Percentiles rank a stretch among this genome's conserved stretches.
These are phyloP conservation scores for Brettanomyces anomalus DNA, from an alignment of 805 yeast genomes.

Conservation along the genomic window DNA sequence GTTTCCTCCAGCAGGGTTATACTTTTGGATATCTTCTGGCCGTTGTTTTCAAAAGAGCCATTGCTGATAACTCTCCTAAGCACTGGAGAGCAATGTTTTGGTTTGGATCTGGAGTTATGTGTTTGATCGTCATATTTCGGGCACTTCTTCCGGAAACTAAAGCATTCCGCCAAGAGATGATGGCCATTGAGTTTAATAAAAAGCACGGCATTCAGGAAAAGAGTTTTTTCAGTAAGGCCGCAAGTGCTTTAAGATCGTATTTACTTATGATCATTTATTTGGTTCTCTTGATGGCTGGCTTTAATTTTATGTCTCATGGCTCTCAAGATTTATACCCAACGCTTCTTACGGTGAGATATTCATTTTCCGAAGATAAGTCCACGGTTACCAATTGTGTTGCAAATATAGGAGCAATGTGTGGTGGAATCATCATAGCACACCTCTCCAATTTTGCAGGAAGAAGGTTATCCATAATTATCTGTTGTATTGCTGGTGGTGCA, in stretches of 20 bases:
- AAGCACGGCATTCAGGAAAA: slow-evolving; percentile 24
- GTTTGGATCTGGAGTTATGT: slow-evolving; percentile 56
- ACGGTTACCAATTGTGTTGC: slow-evolving; percentile 51
- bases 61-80: slow-evolving; percentile 41
- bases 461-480: slow-evolving; percentile 41
- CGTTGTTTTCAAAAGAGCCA: slow-evolving; percentile 56
- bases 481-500: slow-evolving; percentile 50
- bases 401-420: slow-evolving; percentile 48
- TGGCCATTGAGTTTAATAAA: slow-evolving; percentile 24
- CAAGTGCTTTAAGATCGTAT: slow-evolving; percentile 33
- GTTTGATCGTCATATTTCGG: slow-evolving; percentile 35
- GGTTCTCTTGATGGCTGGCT: slow-evolving; percentile 53
- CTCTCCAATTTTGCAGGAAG: slow-evolving; percentile 47
- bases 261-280: slow-evolving; percentile 53
- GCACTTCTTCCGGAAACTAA: slow-evolving; percentile 42
- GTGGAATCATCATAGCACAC: slow-evolving; percentile 50
- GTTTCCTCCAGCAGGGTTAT: slow-evolving; percentile 74
- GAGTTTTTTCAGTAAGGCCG: slow-evolving; percentile 26
- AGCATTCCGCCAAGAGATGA: slow-evolving; percentile 35
- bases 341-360: slow-evolving; percentile 37
- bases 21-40: slow-evolving; percentile 61
- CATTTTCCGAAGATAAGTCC: slow-evolving; percentile 32
- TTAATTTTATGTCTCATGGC: slow-evolving; percentile 55
- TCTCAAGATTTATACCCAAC: slow-evolving; percentile 59
- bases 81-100: slow-evolving; percentile 61